Evolutionary conservation across 2,329 filamentous ascomycete genomes (phyloP), one percentile per base, ranked within the genome.

Genomic region (Arthrobotrys pseudoclavata): DNA sequence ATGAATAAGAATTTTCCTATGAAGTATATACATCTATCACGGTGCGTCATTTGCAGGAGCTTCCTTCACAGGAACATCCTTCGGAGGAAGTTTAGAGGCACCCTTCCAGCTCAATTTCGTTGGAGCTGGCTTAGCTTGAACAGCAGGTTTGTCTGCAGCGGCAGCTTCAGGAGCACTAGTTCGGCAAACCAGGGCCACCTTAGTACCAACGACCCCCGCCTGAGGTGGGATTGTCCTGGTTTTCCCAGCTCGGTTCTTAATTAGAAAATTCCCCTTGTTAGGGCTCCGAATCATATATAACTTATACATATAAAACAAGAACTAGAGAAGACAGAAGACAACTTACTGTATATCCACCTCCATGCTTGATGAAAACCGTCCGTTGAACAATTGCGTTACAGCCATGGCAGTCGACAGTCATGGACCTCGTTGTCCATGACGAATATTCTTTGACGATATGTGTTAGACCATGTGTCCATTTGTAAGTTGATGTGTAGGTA

Each of bases 321-420:
- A 50, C 24, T 22, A 4, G 13, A n/a, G n/a, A 12, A 4, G n/a
- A 31, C 15, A 13, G 18, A 9, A 53, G 3, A 10, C 10, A n/a
- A 57, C 52, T 20, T 20, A 57, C 52, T 22, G 29, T 37, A 37
- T 57, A 57, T 57, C n/a, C 52, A 15, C 52, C 52, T n/a, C 34
- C 34, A 12, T 5, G 18, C 6, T 26, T 42, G 18, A 42, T 40
- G 10, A 15, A 60, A n/a, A 24, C 2, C 12, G 55, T 42, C 13
- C 42, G 18, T 7, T 42, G 18, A 22, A 42, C 34, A 34, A 42
- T 10, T 9, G 37, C 34, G 12, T 2, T 24, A 29, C 55, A 60
- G 20, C 55, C 55, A 34, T 60, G 55, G 34, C 55, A 60, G 55
- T 60, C 55, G 20, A 60, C 34, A 10, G 55, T 42, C 9, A 60